These are phyloP conservation scores for Blastobotrys attinorum DNA, from an alignment of 805 yeast genomes.

Conservation along the genomic window DNA sequence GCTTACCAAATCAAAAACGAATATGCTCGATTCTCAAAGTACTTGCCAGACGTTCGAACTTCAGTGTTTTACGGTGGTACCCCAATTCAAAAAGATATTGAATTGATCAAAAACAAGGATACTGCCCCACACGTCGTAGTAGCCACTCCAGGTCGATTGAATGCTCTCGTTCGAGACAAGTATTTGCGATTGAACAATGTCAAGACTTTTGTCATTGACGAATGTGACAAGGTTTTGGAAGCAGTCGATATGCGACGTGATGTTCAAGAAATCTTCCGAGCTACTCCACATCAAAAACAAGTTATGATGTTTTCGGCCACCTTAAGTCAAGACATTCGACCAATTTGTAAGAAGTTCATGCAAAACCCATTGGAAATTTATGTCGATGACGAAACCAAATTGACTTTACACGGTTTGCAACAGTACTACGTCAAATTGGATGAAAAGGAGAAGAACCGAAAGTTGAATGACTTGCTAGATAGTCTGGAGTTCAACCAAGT, in stretches of 20 bases:
- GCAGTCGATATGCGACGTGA: slow-evolving; percentile 92
- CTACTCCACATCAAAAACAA: slow-evolving; percentile 96
- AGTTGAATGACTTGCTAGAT: slow-evolving; percentile 85
- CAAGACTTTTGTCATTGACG: slow-evolving; percentile 93
- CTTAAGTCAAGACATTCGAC: slow-evolving; percentile 86
- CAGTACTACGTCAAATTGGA: slow-evolving; percentile 87
- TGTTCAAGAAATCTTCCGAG: slow-evolving; percentile 95
- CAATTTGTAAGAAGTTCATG: slow-evolving; percentile 95
- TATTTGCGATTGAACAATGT: slow-evolving; percentile 77
- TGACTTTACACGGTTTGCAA: slow-evolving; percentile 96
- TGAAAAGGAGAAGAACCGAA: slow-evolving; percentile 89
- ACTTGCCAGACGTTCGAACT: slow-evolving; percentile 95
- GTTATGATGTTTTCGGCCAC: slow-evolving; percentile 99
- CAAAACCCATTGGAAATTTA: slow-evolving; percentile 95
- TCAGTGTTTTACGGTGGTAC: slow-evolving; percentile 97
- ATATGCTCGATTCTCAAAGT: slow-evolving; percentile 94
- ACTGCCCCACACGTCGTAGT: slow-evolving; percentile 95
- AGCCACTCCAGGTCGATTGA: slow-evolving; percentile 97
- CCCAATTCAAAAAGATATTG: slow-evolving; percentile 76
- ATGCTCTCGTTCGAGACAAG: slow-evolving; percentile 89
- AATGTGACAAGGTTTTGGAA: slow-evolving; percentile 97
- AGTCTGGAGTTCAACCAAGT: slow-evolving; percentile 96
- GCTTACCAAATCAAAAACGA: slow-evolving; percentile 98
- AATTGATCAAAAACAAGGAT: slow-evolving; percentile 81
- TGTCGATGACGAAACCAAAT: slow-evolving; percentile 95